These are phyloP conservation scores for Podila horticola DNA, from an alignment of 192 early-diverging fungal species.

Conservation along the genomic window DNA sequence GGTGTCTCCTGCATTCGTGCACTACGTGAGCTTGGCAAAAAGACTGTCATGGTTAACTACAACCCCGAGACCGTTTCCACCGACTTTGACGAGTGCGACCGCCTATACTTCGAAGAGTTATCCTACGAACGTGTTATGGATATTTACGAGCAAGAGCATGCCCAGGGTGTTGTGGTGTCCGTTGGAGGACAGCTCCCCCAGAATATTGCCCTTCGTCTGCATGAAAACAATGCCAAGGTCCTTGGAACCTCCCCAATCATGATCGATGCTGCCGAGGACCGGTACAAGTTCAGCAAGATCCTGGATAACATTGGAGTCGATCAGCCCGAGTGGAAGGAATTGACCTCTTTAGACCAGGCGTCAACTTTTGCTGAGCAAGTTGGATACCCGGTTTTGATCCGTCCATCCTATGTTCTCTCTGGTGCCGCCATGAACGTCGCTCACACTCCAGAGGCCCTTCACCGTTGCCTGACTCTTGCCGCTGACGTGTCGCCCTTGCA, in stretches of 20 bases:
- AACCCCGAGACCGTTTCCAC: conserved; percentile 99
- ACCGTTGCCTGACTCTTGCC: conserved; percentile 80
- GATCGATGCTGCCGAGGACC: conserved; percentile 95
- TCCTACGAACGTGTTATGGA: conserved; percentile 95
- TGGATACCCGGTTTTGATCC: conserved; percentile 93
- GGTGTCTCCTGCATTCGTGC: conserved; percentile 83
- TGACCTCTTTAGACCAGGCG: conserved; percentile 85
- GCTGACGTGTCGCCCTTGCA: conserved; percentile 91
- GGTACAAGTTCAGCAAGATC: conserved; percentile 93
- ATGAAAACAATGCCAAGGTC: conserved; percentile 80
- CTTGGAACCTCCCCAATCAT: conserved; percentile 91
- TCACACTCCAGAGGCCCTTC: conserved; percentile 78
- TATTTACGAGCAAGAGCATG: conserved; percentile 90
- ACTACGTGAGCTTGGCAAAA: conserved; percentile 80
- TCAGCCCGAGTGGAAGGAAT: conserved; percentile 97
- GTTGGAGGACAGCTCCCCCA: conserved; percentile 97
- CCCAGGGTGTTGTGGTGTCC: conserved; percentile 87
- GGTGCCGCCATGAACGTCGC: conserved; percentile 99
- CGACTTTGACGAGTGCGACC: conserved; percentile 97
- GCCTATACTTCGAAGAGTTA: conserved; percentile 98
- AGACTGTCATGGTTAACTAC: conserved; percentile 98
- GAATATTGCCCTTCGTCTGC: conserved; percentile 92
- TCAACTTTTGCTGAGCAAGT: conserved; percentile 85
- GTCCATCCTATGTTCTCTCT: conserved; percentile 96
- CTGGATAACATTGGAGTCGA: conserved; percentile 94